Evolutionary conservation across 768 basidiomycete genomes (phyloP), one percentile per base, ranked within the genome.

Genomic region (Termitomyces bulborhizus): DNA sequence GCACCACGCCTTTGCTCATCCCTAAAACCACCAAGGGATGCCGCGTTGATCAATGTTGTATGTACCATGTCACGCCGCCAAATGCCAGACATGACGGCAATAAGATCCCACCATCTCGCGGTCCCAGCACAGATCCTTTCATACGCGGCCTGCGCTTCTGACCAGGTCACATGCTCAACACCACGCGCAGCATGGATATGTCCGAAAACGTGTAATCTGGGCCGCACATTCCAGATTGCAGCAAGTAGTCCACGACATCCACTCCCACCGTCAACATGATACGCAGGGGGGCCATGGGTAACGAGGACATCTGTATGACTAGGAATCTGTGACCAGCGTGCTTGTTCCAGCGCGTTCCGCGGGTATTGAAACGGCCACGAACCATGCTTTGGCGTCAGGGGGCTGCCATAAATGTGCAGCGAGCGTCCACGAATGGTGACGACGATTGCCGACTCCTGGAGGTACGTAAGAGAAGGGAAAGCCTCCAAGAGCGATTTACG

Each of bases 131-230:
- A 65, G 1, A 73, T 45, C 7, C 65, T 57, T 50, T 73, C 71
- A 36, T 63, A 73, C 24, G 59, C 63, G 31, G 29, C 54, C 60
- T 73, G 68, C 3, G 63, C 65, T 7, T 54, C 47, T 39, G 63
- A 62, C 75, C 75, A 77, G 16, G 40, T 46, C 9, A 72, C 55
- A 8, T 36, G 26, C 53, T 73, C 68, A 12, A 69, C 50, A 7
- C 75, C 77, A 37, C 71, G 54, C 2, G 53, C 71, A 12, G 60
- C 65, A 40, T 78, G 76, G 5, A 76, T 71, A 49, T 77, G 77
- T 1, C 77, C 75, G 60, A 71, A 76, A 4, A 77, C 67, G 42
- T 73, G 70, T n/a, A 74, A 26, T 48, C 59, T 51, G 1, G 75
- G 77, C 29, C 65, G 62, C 15, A 74, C 59, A 9, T 61, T 60